phyloP scores from a whole-genome alignment of 1,284 basidiomycete genomes.

The Rhodotorula sp. region DNA sequence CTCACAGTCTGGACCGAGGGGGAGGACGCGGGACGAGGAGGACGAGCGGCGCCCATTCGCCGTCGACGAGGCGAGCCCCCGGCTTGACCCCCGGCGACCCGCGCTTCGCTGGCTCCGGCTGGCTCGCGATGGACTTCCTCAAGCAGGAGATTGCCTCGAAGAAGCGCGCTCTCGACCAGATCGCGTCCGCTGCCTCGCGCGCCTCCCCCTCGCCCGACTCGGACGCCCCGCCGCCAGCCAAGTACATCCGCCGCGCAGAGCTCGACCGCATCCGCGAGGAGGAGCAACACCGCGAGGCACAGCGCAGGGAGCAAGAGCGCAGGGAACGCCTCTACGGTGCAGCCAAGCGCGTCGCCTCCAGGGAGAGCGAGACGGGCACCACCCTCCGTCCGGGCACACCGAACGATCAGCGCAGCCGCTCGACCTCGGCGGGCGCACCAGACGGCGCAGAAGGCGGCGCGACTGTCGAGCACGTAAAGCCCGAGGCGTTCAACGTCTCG shows the following conservation, averaged over 20 bases:
- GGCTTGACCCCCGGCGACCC: not conserved
- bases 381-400: not conserved
- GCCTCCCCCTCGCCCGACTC: conserved; percentile 8
- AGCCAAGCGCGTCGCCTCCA: conserved; percentile 41
- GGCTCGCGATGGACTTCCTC: conserved; percentile 73
- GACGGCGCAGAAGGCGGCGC: conserved; percentile 48
- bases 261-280: conserved; percentile 65
- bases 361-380: not conserved
- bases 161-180: conserved; percentile 66
- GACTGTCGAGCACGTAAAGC: not conserved
- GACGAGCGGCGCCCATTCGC: no score
- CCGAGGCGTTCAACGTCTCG: conserved; percentile 75
- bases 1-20: no score
- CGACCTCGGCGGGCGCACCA: conserved; percentile 39
- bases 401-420: not conserved
- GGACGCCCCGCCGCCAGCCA: conserved; percentile 56
- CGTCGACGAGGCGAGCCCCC: not conserved
- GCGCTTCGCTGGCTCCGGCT: not conserved
- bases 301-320: conserved; percentile 59
- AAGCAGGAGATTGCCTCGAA: conserved; percentile 85
- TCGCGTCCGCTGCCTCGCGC: not conserved
- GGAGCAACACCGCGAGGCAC: conserved; percentile 60
- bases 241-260: conserved; percentile 86
- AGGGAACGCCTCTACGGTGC: conserved; percentile 30
- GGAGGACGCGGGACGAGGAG: no score